Conservation (phyloP, 2,329 filamentous ascomycete genomes). For the Cercospora beticola region DNA sequence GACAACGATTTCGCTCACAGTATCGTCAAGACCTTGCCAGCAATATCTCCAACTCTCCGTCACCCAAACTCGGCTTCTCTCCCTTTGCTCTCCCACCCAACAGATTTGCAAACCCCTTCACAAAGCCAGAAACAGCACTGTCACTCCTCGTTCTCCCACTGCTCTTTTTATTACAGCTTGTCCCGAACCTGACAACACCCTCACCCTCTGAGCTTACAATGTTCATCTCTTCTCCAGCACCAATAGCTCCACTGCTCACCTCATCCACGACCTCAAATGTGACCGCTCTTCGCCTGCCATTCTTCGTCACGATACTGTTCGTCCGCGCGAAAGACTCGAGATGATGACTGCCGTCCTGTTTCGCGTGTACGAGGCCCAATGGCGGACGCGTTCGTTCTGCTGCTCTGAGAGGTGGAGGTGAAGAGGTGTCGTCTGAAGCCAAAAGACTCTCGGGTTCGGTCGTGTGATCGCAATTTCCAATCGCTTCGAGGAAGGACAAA, state of each 20-base stretch:
- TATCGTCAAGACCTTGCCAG: neutral
- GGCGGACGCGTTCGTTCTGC: neutral
- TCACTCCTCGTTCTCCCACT: neutral
- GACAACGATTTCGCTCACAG: too few relatives aligned
- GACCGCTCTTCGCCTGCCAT: neutral
- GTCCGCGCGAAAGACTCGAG: neutral
- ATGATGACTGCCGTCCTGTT: neutral
- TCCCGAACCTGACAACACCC: neutral
- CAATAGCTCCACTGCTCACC: neutral
- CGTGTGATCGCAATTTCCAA: neutral
- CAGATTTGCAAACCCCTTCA: neutral
- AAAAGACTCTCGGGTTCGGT: neutral
- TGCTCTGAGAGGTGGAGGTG: neutral
- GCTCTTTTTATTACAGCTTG: neutral
- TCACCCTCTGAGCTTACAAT: neutral
- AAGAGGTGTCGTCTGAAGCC: neutral
- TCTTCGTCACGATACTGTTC: neutral
- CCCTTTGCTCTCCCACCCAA: neutral
- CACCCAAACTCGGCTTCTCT: neutral
- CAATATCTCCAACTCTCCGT: neutral
- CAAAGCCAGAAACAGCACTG: neutral
- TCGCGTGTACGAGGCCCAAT: neutral
- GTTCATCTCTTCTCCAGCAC: neutral
- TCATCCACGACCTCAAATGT: slow-evolving; percentile 3
- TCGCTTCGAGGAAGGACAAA: neutral